Conservation (phyloP, 2,329 filamentous ascomycete species). For the Malbranchea zuffiana region DNA sequence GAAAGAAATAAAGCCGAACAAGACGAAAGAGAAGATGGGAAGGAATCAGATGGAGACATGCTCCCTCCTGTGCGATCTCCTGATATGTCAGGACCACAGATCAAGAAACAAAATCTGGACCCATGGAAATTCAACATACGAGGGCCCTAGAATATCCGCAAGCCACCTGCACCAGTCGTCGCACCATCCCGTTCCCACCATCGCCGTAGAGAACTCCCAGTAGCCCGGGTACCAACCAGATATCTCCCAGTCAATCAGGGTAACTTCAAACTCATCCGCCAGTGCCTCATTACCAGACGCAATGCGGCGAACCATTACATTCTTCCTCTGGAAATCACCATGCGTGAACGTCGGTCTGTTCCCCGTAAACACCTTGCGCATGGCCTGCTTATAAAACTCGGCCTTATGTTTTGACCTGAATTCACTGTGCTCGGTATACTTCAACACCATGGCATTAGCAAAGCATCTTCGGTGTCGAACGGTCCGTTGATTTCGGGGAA, state of each 20-base stretch:
- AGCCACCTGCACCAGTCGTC: constrained; percentile 28
- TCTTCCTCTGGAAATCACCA: constrained; percentile 24
- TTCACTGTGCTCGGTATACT: constrained; percentile 16
- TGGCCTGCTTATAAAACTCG: constrained; percentile 19
- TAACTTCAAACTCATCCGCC: constrained; percentile 16
- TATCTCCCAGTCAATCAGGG: constrained; percentile 33
- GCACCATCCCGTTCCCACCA: constrained; percentile 24
- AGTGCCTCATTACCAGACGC: constrained; percentile 2
- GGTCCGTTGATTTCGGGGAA: constrained; percentile 21
- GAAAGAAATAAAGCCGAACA: too few relatives aligned
- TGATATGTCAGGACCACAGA: constrained; percentile 20
- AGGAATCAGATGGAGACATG: too few relatives aligned
- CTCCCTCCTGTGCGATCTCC: too few relatives aligned
- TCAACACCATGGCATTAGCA: constrained; percentile 21
- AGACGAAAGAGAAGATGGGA: too few relatives aligned
- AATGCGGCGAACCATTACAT: constrained; percentile 20
- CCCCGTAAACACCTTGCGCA: constrained; percentile 17
- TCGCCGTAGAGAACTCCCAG: constrained; percentile 30
- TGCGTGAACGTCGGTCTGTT: constrained; percentile 23
- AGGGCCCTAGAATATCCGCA: constrained; percentile 23
- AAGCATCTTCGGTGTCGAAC: constrained; percentile 20
- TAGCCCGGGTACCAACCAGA: constrained; percentile 32
- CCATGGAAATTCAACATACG: constrained; percentile 24
- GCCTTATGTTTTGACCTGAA: constrained; percentile 16
- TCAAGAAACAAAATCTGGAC: constrained; percentile 19